A percentile compares a stretch with the other conserved stretches of the same genome.
Conservation (phyloP, 192 early-diverging fungal genomes). For the Pilobolus umbonatus region DNA sequence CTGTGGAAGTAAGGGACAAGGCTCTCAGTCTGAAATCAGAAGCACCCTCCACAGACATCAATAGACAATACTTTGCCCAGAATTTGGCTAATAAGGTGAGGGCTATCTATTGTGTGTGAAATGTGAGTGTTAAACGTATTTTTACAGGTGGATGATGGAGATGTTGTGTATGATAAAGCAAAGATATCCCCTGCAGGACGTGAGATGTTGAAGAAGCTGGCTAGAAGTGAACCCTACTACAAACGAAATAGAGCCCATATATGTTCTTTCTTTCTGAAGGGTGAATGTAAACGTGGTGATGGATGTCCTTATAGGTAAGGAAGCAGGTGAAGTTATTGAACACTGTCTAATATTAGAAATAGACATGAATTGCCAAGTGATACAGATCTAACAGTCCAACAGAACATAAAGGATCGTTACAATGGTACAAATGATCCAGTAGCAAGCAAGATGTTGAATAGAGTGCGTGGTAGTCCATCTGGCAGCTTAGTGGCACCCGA, state of each 20-base stretch:
- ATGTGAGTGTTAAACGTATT: neutral
- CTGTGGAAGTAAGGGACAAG: constrained; percentile 89
- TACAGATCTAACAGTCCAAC: constrained; percentile 70
- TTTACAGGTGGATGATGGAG: constrained; percentile 33
- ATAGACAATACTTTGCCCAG: constrained; percentile 84
- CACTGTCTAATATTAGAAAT: too few relatives aligned
- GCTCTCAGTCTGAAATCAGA: constrained; percentile 70
- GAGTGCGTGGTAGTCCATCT: constrained; percentile 48
- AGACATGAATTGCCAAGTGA: constrained; percentile 91
- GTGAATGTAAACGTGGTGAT: constrained; percentile 90
- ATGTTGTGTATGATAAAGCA: constrained; percentile 60
- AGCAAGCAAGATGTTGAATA: constrained; percentile 72
- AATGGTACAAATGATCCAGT: constrained; percentile 94
- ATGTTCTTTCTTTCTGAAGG: constrained; percentile 95
- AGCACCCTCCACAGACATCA: constrained; percentile 81
- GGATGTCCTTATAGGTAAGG: constrained; percentile 91
- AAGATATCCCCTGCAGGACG: constrained; percentile 69
- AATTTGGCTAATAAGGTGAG: constrained; percentile 68
- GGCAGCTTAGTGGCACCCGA: constrained; percentile 58
- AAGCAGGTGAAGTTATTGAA: neutral
- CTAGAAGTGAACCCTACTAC: constrained; percentile 86
- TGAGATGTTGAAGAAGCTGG: constrained; percentile 70
- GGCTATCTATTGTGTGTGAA: too few relatives aligned
- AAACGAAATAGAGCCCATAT: constrained; percentile 86
- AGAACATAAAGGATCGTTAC: constrained; percentile 95